These are phyloP conservation scores for Sindora glabra DNA, from an alignment of 306 rosid species.

Conservation along the genomic window DNA sequence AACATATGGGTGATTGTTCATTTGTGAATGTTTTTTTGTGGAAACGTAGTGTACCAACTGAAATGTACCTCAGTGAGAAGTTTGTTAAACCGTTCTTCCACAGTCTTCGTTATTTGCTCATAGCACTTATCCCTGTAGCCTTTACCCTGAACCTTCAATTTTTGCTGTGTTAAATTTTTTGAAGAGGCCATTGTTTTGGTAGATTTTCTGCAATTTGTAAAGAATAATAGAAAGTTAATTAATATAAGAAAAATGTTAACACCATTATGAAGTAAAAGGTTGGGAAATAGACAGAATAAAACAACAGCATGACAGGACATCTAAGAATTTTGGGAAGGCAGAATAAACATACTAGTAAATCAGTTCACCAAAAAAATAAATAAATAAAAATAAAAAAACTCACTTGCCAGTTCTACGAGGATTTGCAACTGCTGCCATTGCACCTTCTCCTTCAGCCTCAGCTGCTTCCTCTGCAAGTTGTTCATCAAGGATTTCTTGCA, in stretches of 20 bases:
- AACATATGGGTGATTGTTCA: no score
- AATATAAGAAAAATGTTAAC: not conserved
- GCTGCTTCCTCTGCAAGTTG: conserved; percentile 98
- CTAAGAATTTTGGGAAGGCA: conserved; percentile 1
- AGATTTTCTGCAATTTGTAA: conserved; percentile 45
- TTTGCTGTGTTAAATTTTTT: conserved; percentile 63
- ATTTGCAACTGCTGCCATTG: conserved; percentile 61
- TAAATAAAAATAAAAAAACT: conserved; percentile 20
- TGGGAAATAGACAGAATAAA: not conserved
- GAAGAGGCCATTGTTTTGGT: conserved; percentile 49
- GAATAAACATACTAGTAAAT: conserved; percentile 3
- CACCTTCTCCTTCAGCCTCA: conserved; percentile 91
- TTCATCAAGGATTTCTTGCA: conserved; percentile 95
- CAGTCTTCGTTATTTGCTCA: conserved; percentile 88
- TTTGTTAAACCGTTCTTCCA: conserved; percentile 73
- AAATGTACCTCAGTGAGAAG: conserved; percentile 72
- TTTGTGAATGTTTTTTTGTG: no score
- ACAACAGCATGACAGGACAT: conserved; percentile 4
- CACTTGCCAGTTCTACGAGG: conserved; percentile 65
- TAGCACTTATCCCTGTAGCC: conserved; percentile 91
- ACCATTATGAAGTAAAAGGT: not conserved
- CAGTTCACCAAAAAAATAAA: no score
- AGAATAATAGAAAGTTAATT: conserved; percentile 13
- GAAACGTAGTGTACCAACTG: not conserved
- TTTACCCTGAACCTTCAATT: conserved; percentile 76